These are phyloP conservation scores for Umbelopsis sp. DNA, from an alignment of 371 early-diverging fungal genomes.

Conservation along the genomic window DNA sequence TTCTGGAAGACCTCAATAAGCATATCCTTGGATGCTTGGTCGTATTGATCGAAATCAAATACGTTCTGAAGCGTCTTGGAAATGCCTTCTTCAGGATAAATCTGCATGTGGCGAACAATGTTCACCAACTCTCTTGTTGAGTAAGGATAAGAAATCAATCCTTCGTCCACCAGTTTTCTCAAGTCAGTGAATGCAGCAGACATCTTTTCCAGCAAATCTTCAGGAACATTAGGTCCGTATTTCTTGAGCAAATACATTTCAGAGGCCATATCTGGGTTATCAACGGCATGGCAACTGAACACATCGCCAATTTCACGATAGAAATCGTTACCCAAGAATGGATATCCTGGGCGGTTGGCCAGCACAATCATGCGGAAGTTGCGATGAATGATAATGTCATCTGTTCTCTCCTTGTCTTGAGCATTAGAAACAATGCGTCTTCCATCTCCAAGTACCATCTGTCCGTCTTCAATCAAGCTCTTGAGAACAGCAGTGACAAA, in stretches of 20 bases:
- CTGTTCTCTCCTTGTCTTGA: slow-evolving; percentile 42
- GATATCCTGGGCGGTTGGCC: slow-evolving; percentile 85
- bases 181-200: slow-evolving; percentile 78
- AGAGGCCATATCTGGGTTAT: slow-evolving; percentile 79
- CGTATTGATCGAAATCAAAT: slow-evolving; percentile 85
- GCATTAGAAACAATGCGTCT: slow-evolving; percentile 70
- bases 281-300: slow-evolving; percentile 78
- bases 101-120: slow-evolving; percentile 77
- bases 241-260: slow-evolving; percentile 75
- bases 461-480: slow-evolving; percentile 82
- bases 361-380: slow-evolving; percentile 85
- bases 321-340: slow-evolving; percentile 84
- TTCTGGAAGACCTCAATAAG: slow-evolving; percentile 77
- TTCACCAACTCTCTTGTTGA: slow-evolving; percentile 86
- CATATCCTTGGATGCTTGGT: slow-evolving; percentile 64
- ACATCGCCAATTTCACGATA: slow-evolving; percentile 85
- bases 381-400: slow-evolving; percentile 67
- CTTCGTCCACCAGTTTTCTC: slow-evolving; percentile 77
- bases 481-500: slow-evolving; percentile 83
- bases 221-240: slow-evolving; percentile 76
- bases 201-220: slow-evolving; percentile 67
- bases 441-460: slow-evolving; percentile 85
- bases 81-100: slow-evolving; percentile 75
- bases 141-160: slow-evolving; percentile 83
- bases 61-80: slow-evolving; percentile 79